These are phyloP conservation scores for Botrytis squamosa DNA, from an alignment of 2,329 filamentous ascomycete species.

Conservation along the genomic window DNA sequence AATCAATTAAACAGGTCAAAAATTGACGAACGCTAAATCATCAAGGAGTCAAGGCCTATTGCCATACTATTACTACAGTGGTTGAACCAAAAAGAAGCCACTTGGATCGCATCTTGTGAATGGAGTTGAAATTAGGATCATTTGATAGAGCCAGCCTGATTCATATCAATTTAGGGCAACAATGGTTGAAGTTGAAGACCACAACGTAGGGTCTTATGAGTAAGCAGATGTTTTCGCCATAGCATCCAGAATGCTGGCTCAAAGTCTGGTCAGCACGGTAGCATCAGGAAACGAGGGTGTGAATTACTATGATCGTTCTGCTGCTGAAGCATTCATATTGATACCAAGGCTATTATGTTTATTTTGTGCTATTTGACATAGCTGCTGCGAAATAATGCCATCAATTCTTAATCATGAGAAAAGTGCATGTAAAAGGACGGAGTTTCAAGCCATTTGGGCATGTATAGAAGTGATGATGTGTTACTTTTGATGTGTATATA, in stretches of 20 bases:
- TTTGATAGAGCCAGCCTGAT: no score
- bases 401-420: neutral
- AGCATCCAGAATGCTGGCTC: neutral
- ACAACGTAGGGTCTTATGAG: neutral
- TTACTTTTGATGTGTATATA: neutral
- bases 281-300: fast-evolving
- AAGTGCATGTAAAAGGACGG: no score
- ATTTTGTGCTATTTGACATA: neutral
- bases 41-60: neutral
- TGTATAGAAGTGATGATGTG: neutral
- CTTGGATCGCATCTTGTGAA: conserved; percentile 49
- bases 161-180: no score
- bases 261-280: fast-evolving
- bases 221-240: no score
- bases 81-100: conserved; percentile 47
- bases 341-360: neutral
- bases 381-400: neutral
- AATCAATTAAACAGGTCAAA: neutral
- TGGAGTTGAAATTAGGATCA: neutral
- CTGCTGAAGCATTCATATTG: no score
- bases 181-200: neutral
- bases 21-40: neutral
- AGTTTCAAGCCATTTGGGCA: neutral
- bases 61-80: no score
- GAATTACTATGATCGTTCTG: neutral